phyloP scores from a whole-genome alignment of 768 basidiomycete genomes.

The Auricularia sp. region DNA sequence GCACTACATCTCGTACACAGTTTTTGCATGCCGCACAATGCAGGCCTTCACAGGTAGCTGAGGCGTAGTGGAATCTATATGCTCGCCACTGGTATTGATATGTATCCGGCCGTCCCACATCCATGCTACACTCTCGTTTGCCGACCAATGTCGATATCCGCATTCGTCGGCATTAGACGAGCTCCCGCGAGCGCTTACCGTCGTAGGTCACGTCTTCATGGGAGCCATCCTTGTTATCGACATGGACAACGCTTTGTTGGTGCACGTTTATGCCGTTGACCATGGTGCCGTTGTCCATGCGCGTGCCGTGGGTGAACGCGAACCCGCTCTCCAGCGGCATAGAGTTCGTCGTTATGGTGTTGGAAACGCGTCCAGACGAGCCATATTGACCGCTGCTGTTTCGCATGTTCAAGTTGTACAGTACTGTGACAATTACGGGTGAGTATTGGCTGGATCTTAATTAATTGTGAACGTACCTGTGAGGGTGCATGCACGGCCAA shows the following conservation, averaged over 20 bases:
- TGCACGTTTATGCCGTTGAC: slow-evolving; percentile 1
- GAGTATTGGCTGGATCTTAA: no score
- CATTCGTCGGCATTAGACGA: not conserved
- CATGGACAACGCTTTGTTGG: not conserved
- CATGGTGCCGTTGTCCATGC: not conserved
- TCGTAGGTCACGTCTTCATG: not conserved
- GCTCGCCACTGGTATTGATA: no score
- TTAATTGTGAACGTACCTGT: not conserved
- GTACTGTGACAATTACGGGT: not conserved
- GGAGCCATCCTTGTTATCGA: not conserved
- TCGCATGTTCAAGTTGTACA: not conserved
- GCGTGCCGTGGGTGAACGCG: not conserved
- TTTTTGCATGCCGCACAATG: no score
- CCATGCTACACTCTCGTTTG: no score
- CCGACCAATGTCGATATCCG: no score
- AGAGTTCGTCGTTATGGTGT: not conserved
- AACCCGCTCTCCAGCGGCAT: not conserved
- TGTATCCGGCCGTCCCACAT: no score
- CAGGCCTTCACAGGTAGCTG: no score
- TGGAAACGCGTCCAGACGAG: not conserved
- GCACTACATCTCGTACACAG: no score
- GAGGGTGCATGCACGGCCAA: not conserved
- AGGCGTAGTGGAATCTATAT: no score
- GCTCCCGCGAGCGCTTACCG: not conserved
- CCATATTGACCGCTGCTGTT: not conserved